Evolutionary conservation across 352 stramenopile species (phyloP), one percentile per base, ranked within the genome.

Genomic region (Pythium brassicae): DNA sequence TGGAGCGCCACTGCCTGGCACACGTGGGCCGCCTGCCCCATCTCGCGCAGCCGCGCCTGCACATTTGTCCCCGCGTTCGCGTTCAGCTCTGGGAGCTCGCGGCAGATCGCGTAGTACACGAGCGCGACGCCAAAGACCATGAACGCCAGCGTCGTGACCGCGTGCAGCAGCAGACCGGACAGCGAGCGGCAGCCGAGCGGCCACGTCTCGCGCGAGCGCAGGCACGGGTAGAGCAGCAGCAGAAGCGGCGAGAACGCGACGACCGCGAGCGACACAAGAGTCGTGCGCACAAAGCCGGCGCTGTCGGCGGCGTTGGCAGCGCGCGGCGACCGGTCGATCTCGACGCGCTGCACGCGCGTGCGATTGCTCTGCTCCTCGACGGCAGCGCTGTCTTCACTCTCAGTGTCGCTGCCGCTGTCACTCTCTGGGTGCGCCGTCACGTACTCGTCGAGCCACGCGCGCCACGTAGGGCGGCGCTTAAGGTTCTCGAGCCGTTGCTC

Each of bases 401-500:
- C 59, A 20, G 50, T 60, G 5, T 75, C 69, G 20, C 69, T 65
- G 42, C 61, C 50, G 22, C 88, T 79, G 26, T 76, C 64, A 23
- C 61, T 76, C 26, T 69, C 53, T 43, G 78, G 61, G 51, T 84
- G 68, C 12, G 72, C 66, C 34, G 72, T 45, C 39, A 94, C 84
- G 62, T 91, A 94, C 47, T 88, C 68, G 61, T 94, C 81, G 46
- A 94, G 61, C 45, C 71, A 94, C 51, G 77, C 47, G 22, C 43
- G 57, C 76, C 76, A 90, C 25, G 70, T 76, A 9, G 70, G 78
- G 39, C 74, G 78, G 44, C 80, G 74, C 68, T 94, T 94, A 65
- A 94, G 77, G 71, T 94, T 94, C 58, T 94, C 84, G 52, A 94
- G 68, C 17, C 84, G 80, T 63, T 94, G 74, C 50, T 89, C 82